Base-by-base conservation (phyloP, 2,329 filamentous ascomycete species). In the Camillea tinctor region DNA sequence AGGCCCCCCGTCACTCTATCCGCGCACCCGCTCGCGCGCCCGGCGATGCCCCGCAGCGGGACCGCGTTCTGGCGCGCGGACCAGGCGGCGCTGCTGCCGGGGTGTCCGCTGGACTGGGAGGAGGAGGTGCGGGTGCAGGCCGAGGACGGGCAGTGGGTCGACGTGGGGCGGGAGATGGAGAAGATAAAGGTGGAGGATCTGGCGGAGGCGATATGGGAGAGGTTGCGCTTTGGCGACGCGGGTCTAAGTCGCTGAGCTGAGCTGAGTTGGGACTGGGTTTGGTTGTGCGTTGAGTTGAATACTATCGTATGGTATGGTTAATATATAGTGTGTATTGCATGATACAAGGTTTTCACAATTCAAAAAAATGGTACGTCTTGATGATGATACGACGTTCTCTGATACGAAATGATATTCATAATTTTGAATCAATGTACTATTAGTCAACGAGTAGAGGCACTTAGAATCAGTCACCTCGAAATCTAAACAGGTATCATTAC, bases 81-180 rank as follows among this genome's bases (percentile, higher is more conserved):
- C 7, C 11, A 9, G 24, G 4, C 17, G 3, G n/a, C 1, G 0
- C 1, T 64, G 26, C 3, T 11, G 22, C 67, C 66, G 8, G 49
- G 19, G 11, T 59, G 64, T 15, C 64, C 60, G 15, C 9, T 71
- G 26, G 59, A 69, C 23, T 71, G 67, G 26, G 26, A 30, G 68
- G 54, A 50, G 8, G 55, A 61, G 3, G 50, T 63, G 0, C 49
- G 55, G 30, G 17, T 52, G 24, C 57, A 59, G 26, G 51, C 63
- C 50, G 60, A 65, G 44, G 66, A 68, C 20, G n/a, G 53, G 52
- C 59, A 68, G 21, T 70, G 68, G 68, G 55, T 67, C 19, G 67
- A 69, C 49, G 62, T 69, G 15, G 52, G 48, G 22, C 30, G 59
- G 21, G 63, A 66, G n/a, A 48, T 60, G 7, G 4, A 40, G 4